Conservation (phyloP, 73 alveolate genomes). For the Tetrahymena borealis region DNA sequence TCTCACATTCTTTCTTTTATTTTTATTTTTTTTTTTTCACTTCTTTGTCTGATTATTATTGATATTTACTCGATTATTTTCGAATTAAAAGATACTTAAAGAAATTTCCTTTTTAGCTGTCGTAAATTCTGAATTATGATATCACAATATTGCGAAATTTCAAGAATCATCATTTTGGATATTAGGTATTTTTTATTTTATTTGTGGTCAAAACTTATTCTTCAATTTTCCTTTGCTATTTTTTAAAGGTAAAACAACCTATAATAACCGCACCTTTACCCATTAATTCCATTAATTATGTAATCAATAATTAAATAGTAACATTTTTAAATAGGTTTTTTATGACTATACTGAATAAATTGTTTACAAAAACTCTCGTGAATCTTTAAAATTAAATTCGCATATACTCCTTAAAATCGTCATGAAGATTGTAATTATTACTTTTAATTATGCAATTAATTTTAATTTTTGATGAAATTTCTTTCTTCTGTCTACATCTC, state of each 20-base stretch:
- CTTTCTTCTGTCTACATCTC: no score
- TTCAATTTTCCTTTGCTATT: neutral
- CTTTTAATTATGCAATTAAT: no score
- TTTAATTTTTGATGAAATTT: no score
- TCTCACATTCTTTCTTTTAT: neutral
- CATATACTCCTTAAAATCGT: no score
- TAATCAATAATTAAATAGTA: no score
- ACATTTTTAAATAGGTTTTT: no score
- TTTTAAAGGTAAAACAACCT: neutral
- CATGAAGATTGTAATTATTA: no score
- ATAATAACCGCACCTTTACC: no score
- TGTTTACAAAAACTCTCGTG: no score
- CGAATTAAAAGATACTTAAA: neutral
- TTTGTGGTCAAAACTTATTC: neutral
- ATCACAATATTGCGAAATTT: neutral
- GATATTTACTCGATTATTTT: neutral
- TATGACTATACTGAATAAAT: no score
- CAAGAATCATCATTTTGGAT: neutral
- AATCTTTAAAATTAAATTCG: no score
- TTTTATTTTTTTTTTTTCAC: neutral
- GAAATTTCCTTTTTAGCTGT: neutral
- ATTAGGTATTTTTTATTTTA: neutral
- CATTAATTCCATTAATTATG: no score
- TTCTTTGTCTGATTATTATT: neutral
- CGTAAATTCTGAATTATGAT: conserved; percentile 1